Conservation (phyloP, 768 basidiomycete genomes). For the Russula abietina region DNA sequence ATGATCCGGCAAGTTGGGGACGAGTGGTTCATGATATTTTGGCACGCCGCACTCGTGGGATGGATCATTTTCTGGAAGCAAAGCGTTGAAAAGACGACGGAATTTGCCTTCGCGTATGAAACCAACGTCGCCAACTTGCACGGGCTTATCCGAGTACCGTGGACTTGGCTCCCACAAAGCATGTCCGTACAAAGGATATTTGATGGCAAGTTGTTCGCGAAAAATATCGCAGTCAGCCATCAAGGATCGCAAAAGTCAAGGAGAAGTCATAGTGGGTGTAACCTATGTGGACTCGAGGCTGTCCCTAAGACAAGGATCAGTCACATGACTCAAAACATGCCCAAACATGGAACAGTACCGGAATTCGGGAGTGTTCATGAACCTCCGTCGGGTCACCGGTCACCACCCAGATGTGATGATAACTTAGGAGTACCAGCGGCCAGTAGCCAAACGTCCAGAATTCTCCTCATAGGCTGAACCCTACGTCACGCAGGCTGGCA, state of each 20-base stretch:
- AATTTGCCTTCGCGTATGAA: constrained; percentile 21
- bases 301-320: too few relatives aligned
- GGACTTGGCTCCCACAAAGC: constrained; percentile 23
- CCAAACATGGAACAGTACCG: too few relatives aligned
- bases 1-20: background rate
- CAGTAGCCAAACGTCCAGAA: too few relatives aligned
- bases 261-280: too few relatives aligned
- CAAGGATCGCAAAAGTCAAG: too few relatives aligned
- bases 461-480: too few relatives aligned
- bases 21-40: background rate
- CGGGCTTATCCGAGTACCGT: background rate
- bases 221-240: constrained; percentile 12
- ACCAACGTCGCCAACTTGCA: constrained; percentile 26
- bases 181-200: background rate
- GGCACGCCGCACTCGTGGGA: background rate
- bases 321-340: too few relatives aligned
- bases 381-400: too few relatives aligned
- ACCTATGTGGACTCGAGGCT: rapidly evolving
- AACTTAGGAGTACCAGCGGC: too few relatives aligned
- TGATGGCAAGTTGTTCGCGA: constrained; percentile 4
- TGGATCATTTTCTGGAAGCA: constrained; percentile 5
- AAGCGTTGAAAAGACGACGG: constrained; percentile 22
- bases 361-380: too few relatives aligned
- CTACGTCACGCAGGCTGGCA: too few relatives aligned
- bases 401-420: too few relatives aligned